Evolutionary conservation across 768 basidiomycete genomes (phyloP), one percentile per base, ranked within the genome.

Genomic region (Agrocybe chaxingu): DNA sequence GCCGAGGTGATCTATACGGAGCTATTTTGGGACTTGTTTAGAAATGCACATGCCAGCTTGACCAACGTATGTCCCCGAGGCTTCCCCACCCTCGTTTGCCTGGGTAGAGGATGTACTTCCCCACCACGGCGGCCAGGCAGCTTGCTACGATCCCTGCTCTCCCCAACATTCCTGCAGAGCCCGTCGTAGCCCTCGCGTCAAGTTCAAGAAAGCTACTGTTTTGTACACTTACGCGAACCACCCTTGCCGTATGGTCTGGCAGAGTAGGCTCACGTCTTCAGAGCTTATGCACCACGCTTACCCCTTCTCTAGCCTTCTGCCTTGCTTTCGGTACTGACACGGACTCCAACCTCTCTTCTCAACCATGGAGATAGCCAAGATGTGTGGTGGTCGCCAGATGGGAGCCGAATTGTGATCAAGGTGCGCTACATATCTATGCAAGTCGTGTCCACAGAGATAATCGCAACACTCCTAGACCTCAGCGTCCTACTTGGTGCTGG

Each of bases 331-430:
- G 78, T 85, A 56, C 74, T 96, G 12, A 77, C 85, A 31, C 82
- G 94, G 47, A 89, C 91, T 33, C 72, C 83, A 6, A 80, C 81
- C 1, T 95, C 92, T 12, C 71, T 96, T 35, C 66, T 78, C 48
- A 85, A 89, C 51, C 93, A 95, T 63, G 94, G 94, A n/a, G 80
- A 84, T 59, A 96, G 93, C 57, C 54, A 76, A 13, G 69, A 78
- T 46, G 81, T 80, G 9, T 78, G 82, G 59, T 98, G 94, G 93
- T 84, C 92, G 12, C 84, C 85, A 47, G 92, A 94, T 64, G 86
- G 88, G 32, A 75, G 76, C 59, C 77, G 83, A 57, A 81, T 98
- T 42, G 81, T 94, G 47, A 79, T 98, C 16, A 82, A 88, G 69
- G 94, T 89, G 50, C 48, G 83, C 66, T 37, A 24, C 29, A 45